phyloP scores from a whole-genome alignment of 225 moss, liverwort and hornwort species.

The Takakia lepidozioides region DNA sequence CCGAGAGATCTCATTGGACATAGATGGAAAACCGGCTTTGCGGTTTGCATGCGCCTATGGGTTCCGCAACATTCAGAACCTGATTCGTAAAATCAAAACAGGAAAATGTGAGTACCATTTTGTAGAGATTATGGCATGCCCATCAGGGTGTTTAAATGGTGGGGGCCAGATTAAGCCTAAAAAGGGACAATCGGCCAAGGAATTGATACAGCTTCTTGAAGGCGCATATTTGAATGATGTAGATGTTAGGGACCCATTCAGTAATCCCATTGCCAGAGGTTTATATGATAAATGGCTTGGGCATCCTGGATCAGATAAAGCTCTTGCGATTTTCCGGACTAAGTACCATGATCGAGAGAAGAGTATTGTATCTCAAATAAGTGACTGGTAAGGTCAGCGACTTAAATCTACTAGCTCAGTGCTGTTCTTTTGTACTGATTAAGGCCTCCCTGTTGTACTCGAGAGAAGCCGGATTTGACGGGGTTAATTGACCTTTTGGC shows the following conservation, averaged over 20 bases:
- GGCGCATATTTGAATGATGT: constrained; percentile 76
- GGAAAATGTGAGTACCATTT: constrained; percentile 85
- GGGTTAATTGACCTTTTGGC: no score
- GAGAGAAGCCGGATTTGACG: no score
- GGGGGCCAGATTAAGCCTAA: constrained; percentile 94
- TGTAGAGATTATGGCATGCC: constrained; percentile 98
- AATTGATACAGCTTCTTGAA: constrained; percentile 84
- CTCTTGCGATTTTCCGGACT: constrained; percentile 56
- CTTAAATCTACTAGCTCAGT: no score
- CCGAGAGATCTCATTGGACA: constrained; percentile 59
- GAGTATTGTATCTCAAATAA: constrained; percentile 51
- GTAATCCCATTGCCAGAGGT: constrained; percentile 62
- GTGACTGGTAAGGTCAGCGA: constrained; percentile 54
- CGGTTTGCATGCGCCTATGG: constrained; percentile 95
- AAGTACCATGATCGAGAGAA: constrained; percentile 84
- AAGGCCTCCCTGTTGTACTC: no score
- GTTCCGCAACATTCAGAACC: constrained; percentile 88
- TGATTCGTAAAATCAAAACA: constrained; percentile 83
- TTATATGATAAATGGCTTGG: constrained; percentile 73
- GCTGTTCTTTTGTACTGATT: no score
- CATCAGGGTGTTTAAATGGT: constrained; percentile 92
- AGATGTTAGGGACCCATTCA: constrained; percentile 65
- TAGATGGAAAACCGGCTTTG: constrained; percentile 63
- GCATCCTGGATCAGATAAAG: constrained; percentile 56
- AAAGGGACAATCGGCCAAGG: constrained; percentile 77